Percentiles rank a stretch among this genome's conserved stretches.
phyloP scores from a whole-genome alignment of 768 basidiomycete genomes.

The Psilocybe tampanensis region DNA sequence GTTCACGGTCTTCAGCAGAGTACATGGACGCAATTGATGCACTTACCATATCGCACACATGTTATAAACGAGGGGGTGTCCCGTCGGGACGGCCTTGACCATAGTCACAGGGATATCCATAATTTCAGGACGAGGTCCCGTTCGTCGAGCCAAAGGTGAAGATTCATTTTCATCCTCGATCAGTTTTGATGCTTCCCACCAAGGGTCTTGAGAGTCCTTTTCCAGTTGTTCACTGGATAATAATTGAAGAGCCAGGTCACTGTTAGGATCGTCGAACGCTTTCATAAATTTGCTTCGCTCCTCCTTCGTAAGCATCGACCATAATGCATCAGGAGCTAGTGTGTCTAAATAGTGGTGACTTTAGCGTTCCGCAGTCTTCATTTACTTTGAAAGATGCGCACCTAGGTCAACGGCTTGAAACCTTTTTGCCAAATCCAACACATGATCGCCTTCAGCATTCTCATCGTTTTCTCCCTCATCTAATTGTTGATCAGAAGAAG shows the following conservation, averaged over 20 bases:
- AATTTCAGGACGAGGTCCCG: slow-evolving; percentile 42
- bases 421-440: slow-evolving; percentile 47
- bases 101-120: slow-evolving; percentile 50
- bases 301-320: slow-evolving; percentile 58
- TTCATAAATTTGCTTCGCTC: slow-evolving; percentile 64
- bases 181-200: slow-evolving; percentile 60
- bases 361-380: neutral
- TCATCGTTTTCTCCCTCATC: slow-evolving; percentile 27
- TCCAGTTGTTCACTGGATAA: slow-evolving; percentile 59
- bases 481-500: slow-evolving; percentile 30
- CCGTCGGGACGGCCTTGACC: slow-evolving; percentile 36
- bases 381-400: slow-evolving; percentile 32
- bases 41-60: slow-evolving; percentile 69
- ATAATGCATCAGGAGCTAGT: slow-evolving; percentile 57
- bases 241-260: slow-evolving; percentile 60
- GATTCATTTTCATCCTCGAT: slow-evolving; percentile 12
- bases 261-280: slow-evolving; percentile 61
- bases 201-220: slow-evolving; percentile 55
- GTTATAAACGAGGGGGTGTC: slow-evolving; percentile 64
- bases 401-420: slow-evolving; percentile 66
- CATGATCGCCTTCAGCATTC: slow-evolving; percentile 36
- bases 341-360: slow-evolving; percentile 41
- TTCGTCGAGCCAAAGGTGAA: slow-evolving; percentile 13
- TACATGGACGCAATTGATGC: neutral
- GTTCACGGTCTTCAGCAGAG: slow-evolving; percentile 1